These are phyloP conservation scores for Ustilago cynodontis DNA, from an alignment of 1,284 basidiomycete species.

Conservation along the genomic window DNA sequence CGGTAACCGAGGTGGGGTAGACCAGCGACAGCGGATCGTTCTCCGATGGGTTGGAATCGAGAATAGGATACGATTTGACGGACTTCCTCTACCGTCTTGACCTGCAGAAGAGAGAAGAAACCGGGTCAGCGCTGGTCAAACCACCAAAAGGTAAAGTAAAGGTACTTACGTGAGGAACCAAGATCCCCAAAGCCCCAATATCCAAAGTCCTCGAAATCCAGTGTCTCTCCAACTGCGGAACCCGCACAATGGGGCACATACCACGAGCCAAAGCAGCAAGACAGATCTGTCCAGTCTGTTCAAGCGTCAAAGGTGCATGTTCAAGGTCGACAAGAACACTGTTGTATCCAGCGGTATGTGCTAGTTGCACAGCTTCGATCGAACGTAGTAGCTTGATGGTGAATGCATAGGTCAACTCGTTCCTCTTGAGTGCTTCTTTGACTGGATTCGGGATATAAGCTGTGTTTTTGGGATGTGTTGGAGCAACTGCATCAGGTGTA, in stretches of 20 bases:
- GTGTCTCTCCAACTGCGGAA: constrained; percentile 9
- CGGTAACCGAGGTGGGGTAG: constrained; percentile 7
- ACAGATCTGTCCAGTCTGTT: constrained; percentile 5
- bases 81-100: constrained; percentile 12
- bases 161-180: constrained; percentile 14
- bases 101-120: background rate
- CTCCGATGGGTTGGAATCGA: constrained; percentile 8
- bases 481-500: too few relatives aligned
- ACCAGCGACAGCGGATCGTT: constrained; percentile 4
- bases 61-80: constrained; percentile 6
- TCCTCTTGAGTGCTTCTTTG: constrained; percentile 9
- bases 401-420: constrained; percentile 7
- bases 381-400: constrained; percentile 8
- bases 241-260: constrained; percentile 9
- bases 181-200: constrained; percentile 9
- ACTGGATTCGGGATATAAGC: constrained; percentile 7
- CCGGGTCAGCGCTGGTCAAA: too few relatives aligned
- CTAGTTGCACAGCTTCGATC: constrained; percentile 9
- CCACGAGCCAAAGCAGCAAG: constrained; percentile 7
- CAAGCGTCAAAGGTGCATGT: constrained; percentile 9
- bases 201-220: constrained; percentile 9
- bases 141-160: too few relatives aligned
- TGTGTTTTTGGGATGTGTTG: background rate
- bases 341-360: constrained; percentile 6
- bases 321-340: constrained; percentile 9